A percentile compares a stretch with the other conserved stretches of the same genome.
phyloP scores from a whole-genome alignment of 306 rosid species.

The Quercus robur region DNA sequence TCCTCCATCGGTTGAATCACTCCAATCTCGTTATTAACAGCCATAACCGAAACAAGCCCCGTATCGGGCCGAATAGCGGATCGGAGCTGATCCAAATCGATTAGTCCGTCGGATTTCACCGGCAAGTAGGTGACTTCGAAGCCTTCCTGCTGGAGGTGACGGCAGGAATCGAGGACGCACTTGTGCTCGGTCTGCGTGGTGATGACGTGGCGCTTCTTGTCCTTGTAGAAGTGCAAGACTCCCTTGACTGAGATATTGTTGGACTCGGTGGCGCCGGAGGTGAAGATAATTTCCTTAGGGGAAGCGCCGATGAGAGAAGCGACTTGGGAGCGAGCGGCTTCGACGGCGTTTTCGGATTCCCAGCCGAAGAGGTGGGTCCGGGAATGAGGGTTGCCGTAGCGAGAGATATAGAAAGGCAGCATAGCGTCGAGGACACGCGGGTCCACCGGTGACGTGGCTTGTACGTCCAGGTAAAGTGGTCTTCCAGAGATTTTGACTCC shows the following conservation, averaged over 20 bases:
- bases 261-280: conserved; percentile 92
- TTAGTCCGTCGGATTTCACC: conserved; percentile 64
- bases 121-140: conserved; percentile 76
- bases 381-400: conserved; percentile 86
- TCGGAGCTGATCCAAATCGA: conserved; percentile 64
- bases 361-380: conserved; percentile 91
- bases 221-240: conserved; percentile 75
- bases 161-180: conserved; percentile 92
- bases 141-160: conserved; percentile 93
- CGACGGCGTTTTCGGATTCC: conserved; percentile 94
- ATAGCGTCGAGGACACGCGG: conserved; percentile 95
- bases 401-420: conserved; percentile 69
- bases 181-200: conserved; percentile 97
- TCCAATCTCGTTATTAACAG: conserved; percentile 95
- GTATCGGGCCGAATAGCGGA: conserved; percentile 76
- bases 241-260: conserved; percentile 85
- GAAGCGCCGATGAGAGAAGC: conserved; percentile 72
- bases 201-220: conserved; percentile 75
- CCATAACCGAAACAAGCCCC: conserved; percentile 81
- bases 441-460: conserved; percentile 85
- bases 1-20: conserved; percentile 88
- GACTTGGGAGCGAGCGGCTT: conserved; percentile 71
- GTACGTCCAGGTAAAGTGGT: conserved; percentile 85
- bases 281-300: conserved; percentile 75
- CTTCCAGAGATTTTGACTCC: conserved; percentile 78